These are phyloP conservation scores for Neurospora sp. DNA, from an alignment of 495 filamentous ascomycete genomes.

Conservation along the genomic window DNA sequence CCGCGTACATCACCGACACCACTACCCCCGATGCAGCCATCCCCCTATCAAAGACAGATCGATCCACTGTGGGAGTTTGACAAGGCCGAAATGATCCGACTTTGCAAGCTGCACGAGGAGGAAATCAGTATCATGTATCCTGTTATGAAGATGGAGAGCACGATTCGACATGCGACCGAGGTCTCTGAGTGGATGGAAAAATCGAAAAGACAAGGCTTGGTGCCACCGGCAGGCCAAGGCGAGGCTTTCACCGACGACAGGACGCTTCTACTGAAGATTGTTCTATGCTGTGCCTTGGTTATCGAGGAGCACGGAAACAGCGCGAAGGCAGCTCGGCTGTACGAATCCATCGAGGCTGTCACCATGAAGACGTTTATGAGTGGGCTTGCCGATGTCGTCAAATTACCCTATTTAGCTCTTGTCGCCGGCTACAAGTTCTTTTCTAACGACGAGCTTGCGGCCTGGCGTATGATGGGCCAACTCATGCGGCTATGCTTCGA, in stretches of 20 bases:
- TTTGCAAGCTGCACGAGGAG: slow-evolving; percentile 68
- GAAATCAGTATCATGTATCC: slow-evolving; percentile 85
- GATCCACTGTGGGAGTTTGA: slow-evolving; percentile 71
- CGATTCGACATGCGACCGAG: slow-evolving; percentile 52
- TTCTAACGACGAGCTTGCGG: slow-evolving; percentile 66
- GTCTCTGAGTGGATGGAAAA: slow-evolving; percentile 62
- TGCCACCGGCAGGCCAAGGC: slow-evolving; percentile 25
- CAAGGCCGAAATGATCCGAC: slow-evolving; percentile 59
- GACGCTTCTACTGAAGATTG: slow-evolving; percentile 64
- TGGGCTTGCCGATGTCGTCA: slow-evolving; percentile 54
- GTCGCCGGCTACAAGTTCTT: slow-evolving; percentile 79
- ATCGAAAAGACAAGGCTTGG: slow-evolving; percentile 18
- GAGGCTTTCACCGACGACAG: slow-evolving; percentile 58
- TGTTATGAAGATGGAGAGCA: slow-evolving; percentile 57
- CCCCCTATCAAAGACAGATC: slow-evolving; percentile 31
- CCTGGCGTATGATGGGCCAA: slow-evolving; percentile 71
- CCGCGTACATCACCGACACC: slow-evolving; percentile 38
- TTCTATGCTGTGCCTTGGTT: slow-evolving; percentile 63
- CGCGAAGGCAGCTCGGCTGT: slow-evolving; percentile 58
- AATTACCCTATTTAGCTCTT: slow-evolving; percentile 62
- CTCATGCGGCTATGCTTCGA: slow-evolving; percentile 69
- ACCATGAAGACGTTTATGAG: slow-evolving; percentile 58
- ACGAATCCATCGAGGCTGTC: slow-evolving; percentile 57
- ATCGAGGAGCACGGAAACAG: slow-evolving; percentile 70
- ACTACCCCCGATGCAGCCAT: slow-evolving; percentile 16